Conservation (phyloP, 2,329 filamentous ascomycete genomes). For the Pyrenophora graminea region DNA sequence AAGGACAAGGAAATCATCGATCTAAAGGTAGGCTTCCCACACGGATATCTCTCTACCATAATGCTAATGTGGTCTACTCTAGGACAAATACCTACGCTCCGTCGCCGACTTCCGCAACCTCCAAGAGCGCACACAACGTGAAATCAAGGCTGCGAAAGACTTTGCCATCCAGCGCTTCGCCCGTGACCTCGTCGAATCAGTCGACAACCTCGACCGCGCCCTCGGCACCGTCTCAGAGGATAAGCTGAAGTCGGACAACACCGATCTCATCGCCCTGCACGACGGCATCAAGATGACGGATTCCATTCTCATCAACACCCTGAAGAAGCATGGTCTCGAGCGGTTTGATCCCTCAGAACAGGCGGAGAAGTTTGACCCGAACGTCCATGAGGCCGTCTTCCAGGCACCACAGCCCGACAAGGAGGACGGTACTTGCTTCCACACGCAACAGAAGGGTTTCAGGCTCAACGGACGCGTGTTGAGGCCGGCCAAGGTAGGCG, state of each 20-base stretch:
- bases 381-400: slow-evolving; percentile 95
- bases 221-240: slow-evolving; percentile 76
- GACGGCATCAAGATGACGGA: slow-evolving; percentile 96
- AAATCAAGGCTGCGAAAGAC: slow-evolving; percentile 83
- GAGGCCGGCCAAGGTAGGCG: slow-evolving; percentile 92
- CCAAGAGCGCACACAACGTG: slow-evolving; percentile 89
- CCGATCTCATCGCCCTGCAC: slow-evolving; percentile 80
- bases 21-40: slow-evolving; percentile 70
- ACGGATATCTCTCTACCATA: background rate
- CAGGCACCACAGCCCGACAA: slow-evolving; percentile 86
- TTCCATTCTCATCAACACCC: slow-evolving; percentile 79
- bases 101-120: slow-evolving; percentile 98
- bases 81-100: slow-evolving; percentile 95
- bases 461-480: slow-evolving; percentile 87
- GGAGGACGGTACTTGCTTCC: slow-evolving; percentile 88
- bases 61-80: slow-evolving; percentile 1
- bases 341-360: slow-evolving; percentile 74
- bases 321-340: slow-evolving; percentile 93
- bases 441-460: slow-evolving; percentile 95
- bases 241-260: slow-evolving; percentile 67
- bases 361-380: slow-evolving; percentile 90
- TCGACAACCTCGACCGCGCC: slow-evolving; percentile 97
- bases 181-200: slow-evolving; percentile 88
- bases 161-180: slow-evolving; percentile 95
- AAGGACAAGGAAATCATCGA: slow-evolving; percentile 76